Base-by-base conservation (phyloP, 73 alveolate species). In the Loxodes magnus region DNA sequence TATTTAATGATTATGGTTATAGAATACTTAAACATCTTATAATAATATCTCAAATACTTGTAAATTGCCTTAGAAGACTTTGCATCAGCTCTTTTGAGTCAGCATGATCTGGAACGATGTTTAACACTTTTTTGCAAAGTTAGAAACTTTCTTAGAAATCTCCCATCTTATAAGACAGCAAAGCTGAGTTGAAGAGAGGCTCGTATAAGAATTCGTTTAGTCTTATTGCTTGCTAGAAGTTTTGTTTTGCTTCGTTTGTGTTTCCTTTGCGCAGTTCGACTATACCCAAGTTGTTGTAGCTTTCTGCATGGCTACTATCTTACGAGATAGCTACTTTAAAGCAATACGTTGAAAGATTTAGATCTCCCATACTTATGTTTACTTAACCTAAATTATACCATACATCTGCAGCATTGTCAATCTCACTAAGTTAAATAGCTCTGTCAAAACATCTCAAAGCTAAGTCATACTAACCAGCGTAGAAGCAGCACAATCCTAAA, bases 401-500 rank as follows among this genome's bases (percentile, higher is more conserved):
- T 14, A 91, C 80, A 54, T 91, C 96, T 1, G 95, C 92, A 39
- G 63, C 54, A 36, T 75, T 71, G 24, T 79, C 41, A 58, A 84
- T 96, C 36, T 88, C 98, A 2, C 96, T 85, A 36, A 71, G 55
- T 31, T 75, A 33, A 10, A 91, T 57, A 9, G 96, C 98, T 42
- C 92, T 66, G 46, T 91, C 96, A 57, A 87, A 82, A 57, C 98
- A 91, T 43, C 81, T 60, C 43, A 91, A 70, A 9, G 95, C 80
- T 56, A 91, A 81, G 71, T 91, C 98, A 56, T 74, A 91, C 70
- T 91, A 94, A 51, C 97, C 96, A 22, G 98, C 93, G 53, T 86
- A 92, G 69, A 92, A 90, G 46, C 97, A 88, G 60, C 98, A 94
- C 35, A 95, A 65, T 20, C 99, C 99, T 66, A 95, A 44, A 62